These are phyloP conservation scores for Calonectria crousiana DNA, from an alignment of 2,329 filamentous ascomycete genomes.

Conservation along the genomic window DNA sequence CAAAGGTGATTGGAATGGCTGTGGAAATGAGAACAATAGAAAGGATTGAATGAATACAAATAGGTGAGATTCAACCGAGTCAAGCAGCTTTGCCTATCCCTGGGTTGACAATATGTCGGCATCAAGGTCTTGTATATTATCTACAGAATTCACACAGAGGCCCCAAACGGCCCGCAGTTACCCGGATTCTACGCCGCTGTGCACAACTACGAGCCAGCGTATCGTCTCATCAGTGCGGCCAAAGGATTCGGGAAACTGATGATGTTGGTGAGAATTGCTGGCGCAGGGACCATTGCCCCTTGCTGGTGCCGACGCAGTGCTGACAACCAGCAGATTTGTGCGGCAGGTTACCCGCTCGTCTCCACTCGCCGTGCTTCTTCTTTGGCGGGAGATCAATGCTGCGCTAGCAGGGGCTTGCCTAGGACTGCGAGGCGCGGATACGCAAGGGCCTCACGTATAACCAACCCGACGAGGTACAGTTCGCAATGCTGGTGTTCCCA, in stretches of 20 bases:
- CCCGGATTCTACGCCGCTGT: no score
- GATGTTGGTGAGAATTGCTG: not conserved
- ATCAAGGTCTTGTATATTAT: not conserved
- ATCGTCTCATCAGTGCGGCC: not conserved
- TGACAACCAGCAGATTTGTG: not conserved
- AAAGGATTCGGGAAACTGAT: not conserved
- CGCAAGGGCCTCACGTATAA: not conserved
- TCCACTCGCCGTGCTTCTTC: not conserved
- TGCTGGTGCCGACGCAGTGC: not conserved
- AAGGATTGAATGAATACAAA: no score
- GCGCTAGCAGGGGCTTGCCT: not conserved
- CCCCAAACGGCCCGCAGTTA: not conserved
- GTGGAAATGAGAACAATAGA: no score
- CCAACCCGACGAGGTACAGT: not conserved
- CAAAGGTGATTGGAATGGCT: no score
- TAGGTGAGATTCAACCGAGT: no score
- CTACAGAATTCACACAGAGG: not conserved
- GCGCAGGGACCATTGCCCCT: not conserved
- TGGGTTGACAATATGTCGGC: no score
- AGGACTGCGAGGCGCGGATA: not conserved
- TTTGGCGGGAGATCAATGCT: not conserved
- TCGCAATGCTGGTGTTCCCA: not conserved
- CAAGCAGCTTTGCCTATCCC: no score
- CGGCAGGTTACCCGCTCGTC: not conserved
- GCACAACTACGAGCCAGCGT: not conserved